Conservation (phyloP, 129 eudicot genomes). For the Centrapalus pauciflorus region DNA sequence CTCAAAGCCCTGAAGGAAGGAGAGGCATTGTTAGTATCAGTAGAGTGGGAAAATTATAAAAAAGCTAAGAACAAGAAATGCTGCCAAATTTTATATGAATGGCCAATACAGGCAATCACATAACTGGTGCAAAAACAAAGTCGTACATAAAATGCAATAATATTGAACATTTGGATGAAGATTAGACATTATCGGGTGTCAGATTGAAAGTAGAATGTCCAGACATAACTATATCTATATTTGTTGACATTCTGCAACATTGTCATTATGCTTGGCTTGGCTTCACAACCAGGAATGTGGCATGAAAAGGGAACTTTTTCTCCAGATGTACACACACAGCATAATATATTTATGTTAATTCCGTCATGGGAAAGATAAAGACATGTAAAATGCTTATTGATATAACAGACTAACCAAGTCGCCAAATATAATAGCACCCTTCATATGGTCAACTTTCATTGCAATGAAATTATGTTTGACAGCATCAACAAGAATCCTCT, state of each 20-base stretch:
- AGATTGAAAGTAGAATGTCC: no score
- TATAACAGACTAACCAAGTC: neutral
- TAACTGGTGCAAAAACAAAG: neutral
- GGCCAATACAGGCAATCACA: neutral
- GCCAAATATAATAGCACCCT: constrained; percentile 43
- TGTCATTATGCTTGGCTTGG: neutral
- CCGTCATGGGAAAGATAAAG: neutral
- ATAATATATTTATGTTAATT: neutral
- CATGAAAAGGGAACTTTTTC: neutral
- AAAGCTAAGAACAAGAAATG: neutral
- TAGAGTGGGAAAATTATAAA: neutral
- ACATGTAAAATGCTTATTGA: neutral
- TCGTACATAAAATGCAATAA: neutral
- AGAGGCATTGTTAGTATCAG: neutral
- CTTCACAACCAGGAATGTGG: neutral
- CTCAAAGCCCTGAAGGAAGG: neutral
- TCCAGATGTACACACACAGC: neutral
- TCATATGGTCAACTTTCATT: constrained; percentile 68
- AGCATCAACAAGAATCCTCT: constrained; percentile 71
- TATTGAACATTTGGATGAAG: neutral
- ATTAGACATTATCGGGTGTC: no score
- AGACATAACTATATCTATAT: neutral
- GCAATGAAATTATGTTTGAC: constrained; percentile 51
- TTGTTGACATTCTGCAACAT: neutral
- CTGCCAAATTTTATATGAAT: neutral